Conservation (phyloP, 169 alveolate genomes). For the Eimeria acervulina region DNA sequence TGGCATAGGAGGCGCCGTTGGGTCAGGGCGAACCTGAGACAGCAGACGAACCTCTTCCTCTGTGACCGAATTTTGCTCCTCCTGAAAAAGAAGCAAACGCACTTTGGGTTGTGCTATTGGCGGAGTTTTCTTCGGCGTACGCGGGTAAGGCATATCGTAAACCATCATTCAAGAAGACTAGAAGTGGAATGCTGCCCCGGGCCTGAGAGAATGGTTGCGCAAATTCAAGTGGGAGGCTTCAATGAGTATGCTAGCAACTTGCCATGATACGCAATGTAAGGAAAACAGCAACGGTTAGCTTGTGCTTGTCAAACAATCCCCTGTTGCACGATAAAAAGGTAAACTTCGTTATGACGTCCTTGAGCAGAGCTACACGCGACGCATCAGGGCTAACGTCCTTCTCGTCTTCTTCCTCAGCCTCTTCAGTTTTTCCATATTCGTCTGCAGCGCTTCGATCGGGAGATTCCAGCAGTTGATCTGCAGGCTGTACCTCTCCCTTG, state of each 20-base stretch:
- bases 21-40: slow-evolving; percentile 94
- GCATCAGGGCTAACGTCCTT: slow-evolving; percentile 59
- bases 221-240: slow-evolving; percentile 72
- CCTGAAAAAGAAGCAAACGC: slow-evolving; percentile 45
- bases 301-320: slow-evolving; percentile 97
- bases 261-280: slow-evolving; percentile 94
- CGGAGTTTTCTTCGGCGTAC: not conserved
- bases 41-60: slow-evolving; percentile 91
- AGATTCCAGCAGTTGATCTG: not conserved
- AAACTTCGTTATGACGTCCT: slow-evolving; percentile 93
- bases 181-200: not conserved
- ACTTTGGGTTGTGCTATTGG: not conserved
- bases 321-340: slow-evolving; percentile 94
- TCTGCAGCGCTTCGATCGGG: slow-evolving; percentile 15
- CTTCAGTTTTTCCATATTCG: not conserved
- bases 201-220: not conserved
- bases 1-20: slow-evolving; percentile 93
- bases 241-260: slow-evolving; percentile 79
- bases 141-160: not conserved
- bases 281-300: slow-evolving; percentile 96
- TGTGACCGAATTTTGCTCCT: slow-evolving; percentile 82
- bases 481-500: not conserved
- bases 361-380: slow-evolving; percentile 91
- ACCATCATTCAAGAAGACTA: not conserved
- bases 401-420: slow-evolving; percentile 24